phyloP scores from a whole-genome alignment of 148 eudicot genomes.

The Persicaria maculosa region DNA sequence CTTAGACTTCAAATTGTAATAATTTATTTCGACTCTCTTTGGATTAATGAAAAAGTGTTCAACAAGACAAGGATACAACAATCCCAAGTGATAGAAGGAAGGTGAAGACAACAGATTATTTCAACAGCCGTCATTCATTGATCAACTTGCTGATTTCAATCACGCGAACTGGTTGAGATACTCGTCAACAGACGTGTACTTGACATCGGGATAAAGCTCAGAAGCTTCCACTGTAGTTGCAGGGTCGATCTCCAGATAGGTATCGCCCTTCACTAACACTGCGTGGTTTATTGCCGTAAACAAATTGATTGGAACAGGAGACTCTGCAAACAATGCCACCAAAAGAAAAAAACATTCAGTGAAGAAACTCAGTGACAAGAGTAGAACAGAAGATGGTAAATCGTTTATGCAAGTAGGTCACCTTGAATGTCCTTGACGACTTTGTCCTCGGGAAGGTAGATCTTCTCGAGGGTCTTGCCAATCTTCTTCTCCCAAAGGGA shows the following conservation, averaged over 20 bases:
- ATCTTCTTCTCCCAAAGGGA: constrained; percentile 31
- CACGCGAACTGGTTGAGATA: constrained; percentile 15
- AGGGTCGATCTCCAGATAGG: constrained; percentile 12
- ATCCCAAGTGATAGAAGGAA: too few relatives aligned
- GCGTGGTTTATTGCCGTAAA: constrained; percentile 11
- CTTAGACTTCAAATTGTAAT: too few relatives aligned
- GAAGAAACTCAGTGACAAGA: not conserved
- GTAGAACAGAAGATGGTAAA: not conserved
- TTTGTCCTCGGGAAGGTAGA: constrained; percentile 20
- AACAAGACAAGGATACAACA: too few relatives aligned
- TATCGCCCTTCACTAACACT: constrained; percentile 13
- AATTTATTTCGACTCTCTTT: too few relatives aligned
- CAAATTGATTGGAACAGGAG: constrained; percentile 13
- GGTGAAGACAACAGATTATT: too few relatives aligned
- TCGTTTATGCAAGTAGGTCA: not conserved
- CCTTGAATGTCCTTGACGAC: constrained; percentile 19
- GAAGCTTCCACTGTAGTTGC: not conserved
- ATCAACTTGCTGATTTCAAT: not conserved
- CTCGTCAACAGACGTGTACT: constrained; percentile 15
- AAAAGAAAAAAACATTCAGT: not conserved
- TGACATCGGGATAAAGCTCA: constrained; percentile 17
- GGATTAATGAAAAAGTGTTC: too few relatives aligned
- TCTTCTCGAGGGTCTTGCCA: constrained; percentile 23
- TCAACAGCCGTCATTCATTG: too few relatives aligned
- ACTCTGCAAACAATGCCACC: not conserved